These are phyloP conservation scores for Phytophthora palmivora DNA, from an alignment of 352 stramenopile species.

Conservation along the genomic window DNA sequence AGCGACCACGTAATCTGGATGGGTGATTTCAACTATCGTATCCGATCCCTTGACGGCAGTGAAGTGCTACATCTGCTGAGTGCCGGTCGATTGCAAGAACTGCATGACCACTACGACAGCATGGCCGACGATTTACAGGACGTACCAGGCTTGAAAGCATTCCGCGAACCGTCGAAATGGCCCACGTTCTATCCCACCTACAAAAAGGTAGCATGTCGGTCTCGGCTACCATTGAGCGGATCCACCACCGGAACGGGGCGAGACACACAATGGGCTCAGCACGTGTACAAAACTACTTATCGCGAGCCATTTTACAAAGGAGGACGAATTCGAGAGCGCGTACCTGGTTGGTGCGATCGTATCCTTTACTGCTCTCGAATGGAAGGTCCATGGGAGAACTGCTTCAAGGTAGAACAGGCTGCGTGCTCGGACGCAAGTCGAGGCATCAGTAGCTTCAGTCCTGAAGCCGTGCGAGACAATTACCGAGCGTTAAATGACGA, in stretches of 20 bases:
- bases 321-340: slow-evolving; percentile 61
- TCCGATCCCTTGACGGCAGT: slow-evolving; percentile 54
- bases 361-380: slow-evolving; percentile 59
- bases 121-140: slow-evolving; percentile 60
- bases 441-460: slow-evolving; percentile 19
- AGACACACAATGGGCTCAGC: slow-evolving; percentile 55
- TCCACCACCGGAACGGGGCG: slow-evolving; percentile 28
- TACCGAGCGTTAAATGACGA: slow-evolving; percentile 70
- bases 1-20: slow-evolving; percentile 85
- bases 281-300: slow-evolving; percentile 62
- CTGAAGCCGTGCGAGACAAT: slow-evolving; percentile 47
- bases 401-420: slow-evolving; percentile 50
- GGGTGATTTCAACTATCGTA: slow-evolving; percentile 85
- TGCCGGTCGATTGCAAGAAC: slow-evolving; percentile 50
- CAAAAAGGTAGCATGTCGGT: slow-evolving; percentile 65
- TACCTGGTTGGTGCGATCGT: slow-evolving; percentile 76
- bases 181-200: slow-evolving; percentile 83
- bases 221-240: slow-evolving; percentile 34
- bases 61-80: slow-evolving; percentile 56
- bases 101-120: slow-evolving; percentile 77
- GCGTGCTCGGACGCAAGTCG: slow-evolving; percentile 29
- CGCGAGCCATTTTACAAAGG: slow-evolving; percentile 82
- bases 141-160: slow-evolving; percentile 45
- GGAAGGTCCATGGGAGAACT: slow-evolving; percentile 12
- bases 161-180: slow-evolving; percentile 68